Evolutionary conservation across 805 yeast genomes (phyloP), one percentile per base, ranked within the genome.

Genomic region (Nakazawaea ishiwadae): DNA sequence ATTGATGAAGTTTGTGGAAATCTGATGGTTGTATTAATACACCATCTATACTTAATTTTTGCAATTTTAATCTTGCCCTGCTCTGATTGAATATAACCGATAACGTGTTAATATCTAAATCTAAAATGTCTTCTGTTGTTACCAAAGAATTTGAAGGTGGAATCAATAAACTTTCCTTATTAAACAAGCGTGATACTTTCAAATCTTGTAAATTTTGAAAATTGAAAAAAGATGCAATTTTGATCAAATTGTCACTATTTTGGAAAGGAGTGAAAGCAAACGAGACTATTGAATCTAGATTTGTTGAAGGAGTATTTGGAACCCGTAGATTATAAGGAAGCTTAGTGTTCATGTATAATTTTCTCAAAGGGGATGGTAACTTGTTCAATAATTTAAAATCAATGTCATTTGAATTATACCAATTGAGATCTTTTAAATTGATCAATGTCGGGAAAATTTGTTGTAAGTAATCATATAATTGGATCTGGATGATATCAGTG

Each of bases 11-110:
- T 4, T 4, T 15, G 14, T 24, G 9, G 17, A 39, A 39, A 26
- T 39, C 42, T 4, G n/a, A 11, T 2, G 36, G 36, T 24, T 33
- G 31, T 4, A 39, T 17, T 21, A 32, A 32, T 5, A 24, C 28
- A 3, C 42, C 42, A 39, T 39, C 42, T 15, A 39, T 32, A 17
- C 37, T 26, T 23, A 39, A 27, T 17, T 39, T 31, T 2, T 16
- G n/a, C 26, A 39, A 24, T 2, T 31, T 17, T 12, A 32, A 32
- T 16, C 29, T 27, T 10, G 4, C 10, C 6, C n/a, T 12, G 10
- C 5, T 9, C 10, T 9, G 9, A 10, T 15, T 14, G 21, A 31
- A 31, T 8, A 38, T 15, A 19, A 31, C 31, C 7, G 19, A 4
- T 3, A 30, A 6, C 3, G 31, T 21, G 3, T 20, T 11, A 10